Conservation (phyloP, 768 basidiomycete species). For the Tulasnella sp. region DNA sequence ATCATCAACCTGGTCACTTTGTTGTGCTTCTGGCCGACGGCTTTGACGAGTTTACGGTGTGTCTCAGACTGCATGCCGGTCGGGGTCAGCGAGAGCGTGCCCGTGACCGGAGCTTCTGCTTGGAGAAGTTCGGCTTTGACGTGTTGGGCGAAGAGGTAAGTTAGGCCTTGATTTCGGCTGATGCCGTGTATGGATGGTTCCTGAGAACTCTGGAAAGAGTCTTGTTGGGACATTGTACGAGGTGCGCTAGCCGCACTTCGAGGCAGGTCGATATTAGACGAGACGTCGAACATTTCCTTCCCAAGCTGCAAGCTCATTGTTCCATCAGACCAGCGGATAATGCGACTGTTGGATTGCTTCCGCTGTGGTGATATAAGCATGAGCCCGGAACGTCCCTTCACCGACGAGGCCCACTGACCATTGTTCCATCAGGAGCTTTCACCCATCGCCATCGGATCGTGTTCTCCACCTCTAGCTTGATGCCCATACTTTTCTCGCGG, state of each 20-base stretch:
- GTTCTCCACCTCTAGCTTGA: constrained; percentile 85
- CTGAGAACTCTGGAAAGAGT: constrained; percentile 37
- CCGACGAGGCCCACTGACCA: constrained; percentile 43
- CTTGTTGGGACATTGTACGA: not conserved
- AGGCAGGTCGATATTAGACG: constrained; percentile 65
- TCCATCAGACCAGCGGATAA: constrained; percentile 95
- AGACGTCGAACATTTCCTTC: constrained; percentile 88
- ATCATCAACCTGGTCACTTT: constrained; percentile 69
- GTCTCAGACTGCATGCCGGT: constrained; percentile 86
- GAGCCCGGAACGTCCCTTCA: constrained; percentile 4
- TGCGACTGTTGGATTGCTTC: constrained; percentile 79
- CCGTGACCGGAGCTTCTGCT: constrained; percentile 70
- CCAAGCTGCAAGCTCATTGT: constrained; percentile 82
- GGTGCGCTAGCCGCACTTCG: constrained; percentile 42
- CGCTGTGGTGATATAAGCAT: constrained; percentile 31
- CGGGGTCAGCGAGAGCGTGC: constrained; percentile 72
- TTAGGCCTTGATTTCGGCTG: constrained; percentile 61
- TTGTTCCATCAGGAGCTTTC: constrained; percentile 58
- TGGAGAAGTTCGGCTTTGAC: constrained; percentile 80
- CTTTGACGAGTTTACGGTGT: constrained; percentile 77
- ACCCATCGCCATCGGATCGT: constrained; percentile 94
- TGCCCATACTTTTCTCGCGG: constrained; percentile 69
- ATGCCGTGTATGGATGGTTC: constrained; percentile 30
- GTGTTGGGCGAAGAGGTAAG: constrained; percentile 84
- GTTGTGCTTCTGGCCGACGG: constrained; percentile 75